A percentile compares a stretch with the other conserved stretches of the same genome.
Evolutionary conservation across 306 rosid species (phyloP).

Genomic region (Trifolium dubium): DNA sequence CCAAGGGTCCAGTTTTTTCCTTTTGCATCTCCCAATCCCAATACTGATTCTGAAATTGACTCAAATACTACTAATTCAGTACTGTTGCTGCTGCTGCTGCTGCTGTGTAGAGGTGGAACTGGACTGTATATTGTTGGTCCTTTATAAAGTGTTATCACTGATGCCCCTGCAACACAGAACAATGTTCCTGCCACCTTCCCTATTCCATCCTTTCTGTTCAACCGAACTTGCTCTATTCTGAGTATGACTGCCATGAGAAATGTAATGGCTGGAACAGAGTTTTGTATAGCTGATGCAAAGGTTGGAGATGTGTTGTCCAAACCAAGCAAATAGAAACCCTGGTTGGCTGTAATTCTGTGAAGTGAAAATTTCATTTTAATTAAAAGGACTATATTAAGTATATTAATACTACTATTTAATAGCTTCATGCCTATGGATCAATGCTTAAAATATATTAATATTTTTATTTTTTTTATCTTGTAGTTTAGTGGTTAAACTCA

Average conservation of each 20-base stretch:
- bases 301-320: slow-evolving; percentile 97
- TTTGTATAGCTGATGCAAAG: slow-evolving; percentile 94
- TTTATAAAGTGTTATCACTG: slow-evolving; percentile 88
- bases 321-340: slow-evolving; percentile 96
- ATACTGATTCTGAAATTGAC: slow-evolving; percentile 29
- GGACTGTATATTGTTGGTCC: slow-evolving; percentile 95
- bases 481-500: no score
- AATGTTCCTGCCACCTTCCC: slow-evolving; percentile 69
- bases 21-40: slow-evolving; percentile 61
- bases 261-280: slow-evolving; percentile 97
- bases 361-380: no score
- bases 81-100: not conserved
- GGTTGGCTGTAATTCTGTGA: slow-evolving; percentile 90
- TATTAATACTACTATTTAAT: no score
- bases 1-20: slow-evolving; percentile 96
- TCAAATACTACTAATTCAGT: slow-evolving; percentile 29
- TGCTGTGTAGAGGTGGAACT: slow-evolving; percentile 39
- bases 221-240: slow-evolving; percentile 78
- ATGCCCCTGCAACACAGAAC: slow-evolving; percentile 89
- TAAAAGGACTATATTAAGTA: no score
- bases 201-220: slow-evolving; percentile 83
- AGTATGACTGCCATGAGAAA: slow-evolving; percentile 93
- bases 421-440: no score
- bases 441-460: no score
- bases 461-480: no score